Conservation (phyloP, 2,329 filamentous ascomycete species). For the Neospermospora avenae region DNA sequence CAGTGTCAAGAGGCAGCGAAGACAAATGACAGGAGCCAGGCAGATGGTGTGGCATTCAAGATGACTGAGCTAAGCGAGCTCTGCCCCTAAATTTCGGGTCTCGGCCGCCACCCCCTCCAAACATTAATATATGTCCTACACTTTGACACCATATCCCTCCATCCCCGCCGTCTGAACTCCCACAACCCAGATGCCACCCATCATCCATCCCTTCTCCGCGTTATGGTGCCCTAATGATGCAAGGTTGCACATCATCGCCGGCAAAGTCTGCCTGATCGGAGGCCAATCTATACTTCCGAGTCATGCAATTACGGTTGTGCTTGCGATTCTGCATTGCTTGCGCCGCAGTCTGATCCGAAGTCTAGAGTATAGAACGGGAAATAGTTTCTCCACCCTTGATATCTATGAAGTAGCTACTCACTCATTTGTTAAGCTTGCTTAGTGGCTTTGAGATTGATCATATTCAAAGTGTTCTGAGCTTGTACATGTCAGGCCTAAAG, state of each 20-base stretch:
- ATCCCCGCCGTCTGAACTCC: background rate
- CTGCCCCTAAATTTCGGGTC: slow-evolving; percentile 5
- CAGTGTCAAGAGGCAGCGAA: background rate
- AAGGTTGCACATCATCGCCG: background rate
- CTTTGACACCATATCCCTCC: slow-evolving; percentile 1
- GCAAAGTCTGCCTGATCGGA: background rate
- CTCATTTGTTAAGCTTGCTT: background rate
- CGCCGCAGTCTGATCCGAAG: background rate
- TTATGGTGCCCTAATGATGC: background rate
- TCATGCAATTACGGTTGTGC: background rate
- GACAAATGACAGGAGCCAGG: background rate
- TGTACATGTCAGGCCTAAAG: too few species aligned
- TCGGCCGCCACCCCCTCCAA: background rate
- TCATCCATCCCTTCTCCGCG: slow-evolving; percentile 6
- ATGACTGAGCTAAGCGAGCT: slow-evolving; percentile 3
- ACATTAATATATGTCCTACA: background rate
- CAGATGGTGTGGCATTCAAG: slow-evolving; percentile 2
- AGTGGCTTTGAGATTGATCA: background rate
- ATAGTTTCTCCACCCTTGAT: background rate
- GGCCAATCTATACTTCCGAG: background rate
- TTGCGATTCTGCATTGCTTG: background rate
- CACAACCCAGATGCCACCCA: background rate
- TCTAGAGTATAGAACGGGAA: background rate
- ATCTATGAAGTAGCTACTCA: background rate
- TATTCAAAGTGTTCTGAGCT: background rate